These are phyloP conservation scores for Pigoraptor vietnamica DNA, from an alignment of 78 protist genomes.

Conservation along the genomic window DNA sequence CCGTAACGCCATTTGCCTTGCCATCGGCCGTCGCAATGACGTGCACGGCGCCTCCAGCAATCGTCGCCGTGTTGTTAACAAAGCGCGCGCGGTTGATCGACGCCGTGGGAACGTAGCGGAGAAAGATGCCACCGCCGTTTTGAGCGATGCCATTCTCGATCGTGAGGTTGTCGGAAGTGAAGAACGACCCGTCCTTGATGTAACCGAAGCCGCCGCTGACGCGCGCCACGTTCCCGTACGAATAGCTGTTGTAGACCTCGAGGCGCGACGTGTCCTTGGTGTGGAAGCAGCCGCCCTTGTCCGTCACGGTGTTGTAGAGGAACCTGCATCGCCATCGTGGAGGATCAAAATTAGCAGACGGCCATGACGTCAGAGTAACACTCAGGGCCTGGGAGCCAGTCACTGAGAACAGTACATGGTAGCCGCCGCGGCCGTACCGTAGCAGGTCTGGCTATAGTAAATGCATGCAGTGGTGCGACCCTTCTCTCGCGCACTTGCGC, in stretches of 20 bases:
- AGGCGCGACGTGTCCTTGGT: neutral
- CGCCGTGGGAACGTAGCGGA: neutral
- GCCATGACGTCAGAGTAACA: too few relatives aligned
- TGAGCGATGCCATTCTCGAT: neutral
- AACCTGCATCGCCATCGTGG: too few relatives aligned
- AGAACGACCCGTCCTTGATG: neutral
- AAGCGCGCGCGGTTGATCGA: neutral
- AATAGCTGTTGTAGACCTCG: neutral
- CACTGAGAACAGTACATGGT: too few relatives aligned
- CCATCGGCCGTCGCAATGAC: neutral
- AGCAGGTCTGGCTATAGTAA: too few relatives aligned
- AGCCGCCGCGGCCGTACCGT: too few relatives aligned
- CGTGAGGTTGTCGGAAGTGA: neutral
- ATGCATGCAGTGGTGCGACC: too few relatives aligned
- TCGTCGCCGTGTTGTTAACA: neutral
- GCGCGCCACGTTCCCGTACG: neutral
- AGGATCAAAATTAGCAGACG: too few relatives aligned
- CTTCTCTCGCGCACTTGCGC: too few relatives aligned
- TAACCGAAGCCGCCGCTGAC: neutral
- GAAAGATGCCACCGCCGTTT: neutral
- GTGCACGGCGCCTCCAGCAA: neutral
- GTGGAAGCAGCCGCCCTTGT: neutral
- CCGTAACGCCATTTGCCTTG: neutral
- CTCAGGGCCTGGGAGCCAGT: too few relatives aligned
- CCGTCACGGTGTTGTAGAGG: neutral